phyloP scores from a whole-genome alignment of 768 basidiomycete genomes.

The Tylopilus plumbeoviolaceoides region DNA sequence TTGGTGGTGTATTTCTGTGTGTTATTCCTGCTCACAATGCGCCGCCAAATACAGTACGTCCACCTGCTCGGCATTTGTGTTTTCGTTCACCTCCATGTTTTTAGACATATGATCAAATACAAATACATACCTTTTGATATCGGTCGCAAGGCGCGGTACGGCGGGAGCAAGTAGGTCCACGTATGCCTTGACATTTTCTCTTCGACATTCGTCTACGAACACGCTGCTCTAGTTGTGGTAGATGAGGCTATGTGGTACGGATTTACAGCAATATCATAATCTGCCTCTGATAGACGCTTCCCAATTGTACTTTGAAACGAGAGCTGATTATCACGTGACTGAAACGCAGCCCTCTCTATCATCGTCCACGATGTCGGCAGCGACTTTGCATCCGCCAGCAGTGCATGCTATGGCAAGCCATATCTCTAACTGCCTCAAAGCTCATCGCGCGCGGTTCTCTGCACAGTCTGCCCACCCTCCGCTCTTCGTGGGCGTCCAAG shows the following conservation, averaged over 20 bases:
- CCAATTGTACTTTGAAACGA: neutral
- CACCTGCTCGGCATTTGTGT: neutral
- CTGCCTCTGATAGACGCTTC: constrained; percentile 7
- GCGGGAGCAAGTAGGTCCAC: constrained; percentile 43
- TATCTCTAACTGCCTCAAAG: constrained; percentile 33
- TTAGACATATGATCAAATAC: constrained; percentile 98
- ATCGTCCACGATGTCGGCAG: constrained; percentile 12
- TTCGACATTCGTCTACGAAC: constrained; percentile 7
- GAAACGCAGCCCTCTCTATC: neutral
- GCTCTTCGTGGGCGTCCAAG: constrained; percentile 84
- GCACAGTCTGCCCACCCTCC: constrained; percentile 37
- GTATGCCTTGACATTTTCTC: constrained; percentile 1
- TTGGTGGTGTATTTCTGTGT: constrained; percentile 96
- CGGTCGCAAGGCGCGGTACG: constrained; percentile 89
- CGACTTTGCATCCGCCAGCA: constrained; percentile 25
- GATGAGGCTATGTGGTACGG: constrained; percentile 23
- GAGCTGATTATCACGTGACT: constrained; percentile 15
- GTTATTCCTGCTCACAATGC: constrained; percentile 92
- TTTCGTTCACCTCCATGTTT: constrained; percentile 7
- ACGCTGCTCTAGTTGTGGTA: constrained; percentile 15
- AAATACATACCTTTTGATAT: constrained; percentile 95
- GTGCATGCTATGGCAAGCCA: constrained; percentile 38
- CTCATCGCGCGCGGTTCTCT: constrained; percentile 25
- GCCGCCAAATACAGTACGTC: constrained; percentile 89
- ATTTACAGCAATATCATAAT: constrained; percentile 28